These are phyloP conservation scores for Entamoeba nuttalli DNA, from an alignment of 208 protist species.

Conservation along the genomic window DNA sequence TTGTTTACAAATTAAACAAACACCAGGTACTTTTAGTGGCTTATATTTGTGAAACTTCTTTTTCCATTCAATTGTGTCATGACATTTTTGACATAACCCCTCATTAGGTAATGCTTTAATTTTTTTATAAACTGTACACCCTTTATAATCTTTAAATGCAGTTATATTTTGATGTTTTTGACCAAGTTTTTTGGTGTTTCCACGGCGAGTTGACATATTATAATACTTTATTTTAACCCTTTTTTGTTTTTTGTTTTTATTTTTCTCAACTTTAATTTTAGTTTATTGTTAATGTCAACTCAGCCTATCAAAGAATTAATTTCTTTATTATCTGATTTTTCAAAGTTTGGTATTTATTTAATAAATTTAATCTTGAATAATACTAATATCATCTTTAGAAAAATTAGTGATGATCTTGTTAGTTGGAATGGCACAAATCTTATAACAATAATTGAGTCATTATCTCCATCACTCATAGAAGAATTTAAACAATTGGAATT, in stretches of 20 bases:
- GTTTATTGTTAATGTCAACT: not conserved
- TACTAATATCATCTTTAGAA: not conserved
- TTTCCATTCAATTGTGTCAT: conserved; percentile 51
- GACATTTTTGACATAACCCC: conserved; percentile 42
- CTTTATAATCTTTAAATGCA: conserved; percentile 50
- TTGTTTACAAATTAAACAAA: conserved; percentile 37
- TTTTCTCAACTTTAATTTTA: not conserved
- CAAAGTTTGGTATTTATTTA: not conserved
- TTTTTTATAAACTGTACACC: conserved; percentile 37
- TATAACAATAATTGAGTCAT: not conserved
- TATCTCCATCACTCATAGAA: not conserved
- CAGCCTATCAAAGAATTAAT: not conserved
- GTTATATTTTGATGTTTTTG: conserved; percentile 34
- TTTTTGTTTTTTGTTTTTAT: not conserved
- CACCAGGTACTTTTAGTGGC: conserved; percentile 40
- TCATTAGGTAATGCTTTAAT: conserved; percentile 45
- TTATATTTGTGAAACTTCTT: conserved; percentile 57
- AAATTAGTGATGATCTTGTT: not conserved
- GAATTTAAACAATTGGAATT: not conserved
- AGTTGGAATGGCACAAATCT: not conserved
- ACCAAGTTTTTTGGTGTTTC: not conserved
- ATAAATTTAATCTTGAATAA: not conserved
- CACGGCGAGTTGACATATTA: not conserved
- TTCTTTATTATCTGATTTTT: not conserved
- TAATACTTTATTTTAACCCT: not conserved